phyloP scores from a whole-genome alignment of 192 early-diverging fungal genomes.

The Coemansia sp. region DNA sequence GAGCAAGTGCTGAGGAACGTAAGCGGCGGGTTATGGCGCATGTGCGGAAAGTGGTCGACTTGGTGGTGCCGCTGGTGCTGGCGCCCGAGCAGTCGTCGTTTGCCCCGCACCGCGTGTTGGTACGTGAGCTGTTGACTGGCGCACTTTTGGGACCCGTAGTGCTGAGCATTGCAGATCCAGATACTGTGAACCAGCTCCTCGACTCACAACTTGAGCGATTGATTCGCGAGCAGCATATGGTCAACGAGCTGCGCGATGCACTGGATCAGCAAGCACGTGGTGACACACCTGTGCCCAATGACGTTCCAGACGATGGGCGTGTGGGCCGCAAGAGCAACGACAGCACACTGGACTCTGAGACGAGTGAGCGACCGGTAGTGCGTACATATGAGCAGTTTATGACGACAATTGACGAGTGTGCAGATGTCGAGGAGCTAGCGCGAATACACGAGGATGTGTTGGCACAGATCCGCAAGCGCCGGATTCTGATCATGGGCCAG shows the following conservation, averaged over 20 bases:
- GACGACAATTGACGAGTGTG: constrained; percentile 66
- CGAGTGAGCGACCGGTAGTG: constrained; percentile 6
- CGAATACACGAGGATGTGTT: constrained; percentile 68
- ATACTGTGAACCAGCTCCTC: constrained; percentile 85
- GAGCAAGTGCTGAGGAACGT: background rate
- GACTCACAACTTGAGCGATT: constrained; percentile 57
- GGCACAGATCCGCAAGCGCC: constrained; percentile 72
- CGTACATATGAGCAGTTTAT: constrained; percentile 76
- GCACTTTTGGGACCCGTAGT: constrained; percentile 70
- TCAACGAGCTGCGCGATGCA: constrained; percentile 66
- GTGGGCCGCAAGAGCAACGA: background rate
- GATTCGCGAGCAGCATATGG: constrained; percentile 65
- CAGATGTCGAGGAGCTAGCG: constrained; percentile 62
- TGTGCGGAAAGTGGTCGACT: constrained; percentile 62
- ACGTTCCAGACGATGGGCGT: constrained; percentile 3
- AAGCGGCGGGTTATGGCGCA: constrained; percentile 57
- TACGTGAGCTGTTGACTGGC: constrained; percentile 75
- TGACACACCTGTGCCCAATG: background rate
- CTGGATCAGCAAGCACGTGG: constrained; percentile 62
- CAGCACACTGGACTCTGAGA: too few species aligned
- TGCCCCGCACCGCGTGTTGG: constrained; percentile 59
- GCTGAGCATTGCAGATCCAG: constrained; percentile 72
- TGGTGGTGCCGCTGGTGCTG: constrained; percentile 65
- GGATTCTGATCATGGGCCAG: constrained; percentile 58
- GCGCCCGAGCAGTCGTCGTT: constrained; percentile 61